Conservation (phyloP, 1,284 basidiomycete genomes). For the Irpex lacteus region DNA sequence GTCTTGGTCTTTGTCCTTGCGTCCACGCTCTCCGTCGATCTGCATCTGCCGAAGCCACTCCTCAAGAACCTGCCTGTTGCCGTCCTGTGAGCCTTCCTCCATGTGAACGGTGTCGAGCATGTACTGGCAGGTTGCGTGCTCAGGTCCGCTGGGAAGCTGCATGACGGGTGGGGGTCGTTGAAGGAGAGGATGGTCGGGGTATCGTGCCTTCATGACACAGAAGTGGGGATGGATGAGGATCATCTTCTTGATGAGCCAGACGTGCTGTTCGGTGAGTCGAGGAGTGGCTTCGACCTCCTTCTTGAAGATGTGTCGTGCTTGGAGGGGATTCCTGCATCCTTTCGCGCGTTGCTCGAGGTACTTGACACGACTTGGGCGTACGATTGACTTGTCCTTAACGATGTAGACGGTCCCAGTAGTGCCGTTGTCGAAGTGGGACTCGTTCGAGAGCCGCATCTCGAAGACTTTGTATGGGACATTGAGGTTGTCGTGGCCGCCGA, state of each 20-base stretch:
- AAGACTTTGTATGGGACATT: conserved; percentile 33
- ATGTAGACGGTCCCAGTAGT: conserved; percentile 35
- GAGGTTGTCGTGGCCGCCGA: conserved; percentile 34
- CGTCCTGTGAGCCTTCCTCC: conserved; percentile 37
- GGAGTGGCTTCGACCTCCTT: conserved; percentile 16
- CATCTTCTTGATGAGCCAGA: conserved; percentile 3
- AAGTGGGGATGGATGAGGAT: conserved; percentile 15
- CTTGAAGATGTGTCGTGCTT: conserved; percentile 20
- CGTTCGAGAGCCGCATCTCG: conserved; percentile 32
- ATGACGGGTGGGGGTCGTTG: conserved; percentile 24
- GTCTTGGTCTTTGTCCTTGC: conserved; percentile 10
- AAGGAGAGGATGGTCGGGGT: conserved; percentile 16
- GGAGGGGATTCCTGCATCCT: conserved; percentile 24
- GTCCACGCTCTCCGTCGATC: conserved; percentile 10
- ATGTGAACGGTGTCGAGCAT: conserved; percentile 31
- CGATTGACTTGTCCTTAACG: conserved; percentile 17
- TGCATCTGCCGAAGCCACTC: conserved; percentile 20
- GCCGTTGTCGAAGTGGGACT: conserved; percentile 33
- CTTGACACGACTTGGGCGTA: conserved; percentile 18
- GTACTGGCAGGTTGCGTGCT: conserved; percentile 26
- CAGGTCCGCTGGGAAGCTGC: conserved; percentile 25
- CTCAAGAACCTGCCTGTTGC: conserved; percentile 24
- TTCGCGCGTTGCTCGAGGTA: conserved; percentile 20
- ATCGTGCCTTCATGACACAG: conserved; percentile 14
- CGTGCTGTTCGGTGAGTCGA: conserved; percentile 14